Percentiles rank a stretch among this genome's conserved stretches.
Conservation (phyloP, 2,329 filamentous ascomycete species). For the Trichoderma sp. region DNA sequence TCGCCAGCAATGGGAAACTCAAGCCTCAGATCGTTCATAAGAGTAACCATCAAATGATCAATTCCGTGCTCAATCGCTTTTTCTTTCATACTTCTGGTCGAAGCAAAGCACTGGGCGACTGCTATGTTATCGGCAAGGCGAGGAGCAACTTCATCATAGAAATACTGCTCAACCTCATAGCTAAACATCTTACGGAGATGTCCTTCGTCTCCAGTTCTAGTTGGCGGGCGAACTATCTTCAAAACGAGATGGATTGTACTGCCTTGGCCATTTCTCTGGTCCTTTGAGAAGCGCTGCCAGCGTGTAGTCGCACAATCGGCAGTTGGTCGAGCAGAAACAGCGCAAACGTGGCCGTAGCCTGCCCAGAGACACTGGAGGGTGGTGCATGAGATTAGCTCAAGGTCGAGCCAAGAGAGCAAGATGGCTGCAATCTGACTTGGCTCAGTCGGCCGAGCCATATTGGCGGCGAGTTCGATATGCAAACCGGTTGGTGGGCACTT, state of each 20-base stretch:
- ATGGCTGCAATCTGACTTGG: constrained; percentile 31
- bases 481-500: neutral
- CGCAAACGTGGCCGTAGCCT: constrained; percentile 55
- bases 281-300: constrained; percentile 15
- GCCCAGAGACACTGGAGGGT: constrained; percentile 48
- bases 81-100: constrained; percentile 33
- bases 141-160: constrained; percentile 57
- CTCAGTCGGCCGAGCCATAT: neutral
- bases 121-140: constrained; percentile 41
- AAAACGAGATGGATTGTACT: constrained; percentile 46
- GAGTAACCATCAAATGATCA: constrained; percentile 46
- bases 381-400: constrained; percentile 39
- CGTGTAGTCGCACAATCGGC: constrained; percentile 22
- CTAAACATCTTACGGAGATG: constrained; percentile 64
- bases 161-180: constrained; percentile 65
- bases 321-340: constrained; percentile 43
- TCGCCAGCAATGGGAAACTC: constrained; percentile 55
- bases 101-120: constrained; percentile 51
- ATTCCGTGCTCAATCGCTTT: constrained; percentile 31
- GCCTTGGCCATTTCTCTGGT: constrained; percentile 17
- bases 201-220: constrained; percentile 52
- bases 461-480: neutral
- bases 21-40: constrained; percentile 55
- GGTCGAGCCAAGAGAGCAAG: constrained; percentile 39
- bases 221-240: constrained; percentile 55